These are phyloP conservation scores for Pinguiococcus pyrenoidosus DNA, from an alignment of 108 stramenopile genomes.

Conservation along the genomic window DNA sequence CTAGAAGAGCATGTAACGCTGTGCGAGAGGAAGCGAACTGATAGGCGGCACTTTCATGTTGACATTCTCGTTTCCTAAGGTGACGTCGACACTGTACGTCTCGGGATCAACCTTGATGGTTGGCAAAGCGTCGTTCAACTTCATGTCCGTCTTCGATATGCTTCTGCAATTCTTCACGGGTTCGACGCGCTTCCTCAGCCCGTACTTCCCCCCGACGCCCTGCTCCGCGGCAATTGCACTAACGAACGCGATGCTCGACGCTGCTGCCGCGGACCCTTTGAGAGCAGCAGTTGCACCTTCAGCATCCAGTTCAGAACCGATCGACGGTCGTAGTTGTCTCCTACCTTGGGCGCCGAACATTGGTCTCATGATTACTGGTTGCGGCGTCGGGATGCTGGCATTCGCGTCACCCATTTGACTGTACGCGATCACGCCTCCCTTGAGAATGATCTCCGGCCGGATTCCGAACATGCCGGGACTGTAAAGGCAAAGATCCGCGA, in stretches of 20 bases:
- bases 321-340: conserved; percentile 33
- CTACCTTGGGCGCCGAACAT: conserved; percentile 73
- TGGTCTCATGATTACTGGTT: conserved; percentile 89
- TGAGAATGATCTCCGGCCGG: conserved; percentile 91
- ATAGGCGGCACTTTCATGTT: too few relatives aligned
- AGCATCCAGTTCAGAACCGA: too few relatives aligned
- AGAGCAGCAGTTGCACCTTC: too few relatives aligned
- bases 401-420: conserved; percentile 98
- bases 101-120: conserved; percentile 80
- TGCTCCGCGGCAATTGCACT: too few relatives aligned
- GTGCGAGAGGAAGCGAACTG: conserved; percentile 66
- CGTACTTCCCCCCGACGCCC: conserved; percentile 37
- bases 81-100: conserved; percentile 77
- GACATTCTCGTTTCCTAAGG: too few relatives aligned
- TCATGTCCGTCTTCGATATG: conserved; percentile 81
- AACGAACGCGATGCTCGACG: too few relatives aligned
- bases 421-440: conserved; percentile 83
- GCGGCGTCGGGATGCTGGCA: conserved; percentile 86
- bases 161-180: conserved; percentile 57
- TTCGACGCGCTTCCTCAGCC: conserved; percentile 59
- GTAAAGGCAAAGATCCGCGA: conserved; percentile 89
- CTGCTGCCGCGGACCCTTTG: conserved; percentile 70
- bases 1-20: conserved; percentile 80
- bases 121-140: conserved; percentile 72
- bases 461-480: conserved; percentile 83